phyloP scores from a whole-genome alignment of 2,329 filamentous ascomycete genomes.

The Pyrenochaeta sp. region DNA sequence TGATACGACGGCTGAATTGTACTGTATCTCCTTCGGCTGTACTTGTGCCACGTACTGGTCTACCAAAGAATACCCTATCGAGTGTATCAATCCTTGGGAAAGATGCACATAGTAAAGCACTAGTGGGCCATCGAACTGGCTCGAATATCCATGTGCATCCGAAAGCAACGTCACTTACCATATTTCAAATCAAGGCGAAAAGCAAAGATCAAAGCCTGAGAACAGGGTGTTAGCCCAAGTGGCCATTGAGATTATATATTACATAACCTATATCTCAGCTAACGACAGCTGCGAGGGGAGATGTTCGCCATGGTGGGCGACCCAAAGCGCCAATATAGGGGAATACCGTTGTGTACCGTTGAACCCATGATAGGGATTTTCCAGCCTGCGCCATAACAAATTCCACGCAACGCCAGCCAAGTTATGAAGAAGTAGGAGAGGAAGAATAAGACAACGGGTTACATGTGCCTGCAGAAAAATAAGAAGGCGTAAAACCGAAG shows the following conservation, averaged over 20 bases:
- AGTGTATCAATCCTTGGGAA: too few relatives aligned
- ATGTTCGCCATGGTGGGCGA: conserved; percentile 18
- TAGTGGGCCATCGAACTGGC: too few relatives aligned
- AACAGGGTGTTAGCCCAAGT: not conserved
- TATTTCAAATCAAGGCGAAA: too few relatives aligned
- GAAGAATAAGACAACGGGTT: conserved; percentile 14
- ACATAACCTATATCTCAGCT: conserved; percentile 18
- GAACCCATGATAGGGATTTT: conserved; percentile 5
- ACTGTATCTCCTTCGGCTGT: not conserved
- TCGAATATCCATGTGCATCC: too few relatives aligned
- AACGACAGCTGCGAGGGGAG: conserved; percentile 9
- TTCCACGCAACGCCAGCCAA: conserved; percentile 13
- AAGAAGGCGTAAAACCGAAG: conserved; percentile 1
- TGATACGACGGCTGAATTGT: not conserved
- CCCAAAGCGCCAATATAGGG: conserved; percentile 18
- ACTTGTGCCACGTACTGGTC: not conserved
- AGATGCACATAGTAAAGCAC: too few relatives aligned
- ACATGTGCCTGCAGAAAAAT: conserved; percentile 16
- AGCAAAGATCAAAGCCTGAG: not conserved
- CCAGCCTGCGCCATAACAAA: conserved; percentile 7
- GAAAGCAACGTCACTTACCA: too few relatives aligned
- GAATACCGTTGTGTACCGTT: conserved; percentile 8
- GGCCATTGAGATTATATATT: conserved; percentile 25
- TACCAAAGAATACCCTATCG: too few relatives aligned
- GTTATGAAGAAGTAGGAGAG: conserved; percentile 19